A percentile compares a stretch with the other conserved stretches of the same genome.
These are phyloP conservation scores for Termitomyces sp. DNA, from an alignment of 768 basidiomycete species.

Conservation along the genomic window DNA sequence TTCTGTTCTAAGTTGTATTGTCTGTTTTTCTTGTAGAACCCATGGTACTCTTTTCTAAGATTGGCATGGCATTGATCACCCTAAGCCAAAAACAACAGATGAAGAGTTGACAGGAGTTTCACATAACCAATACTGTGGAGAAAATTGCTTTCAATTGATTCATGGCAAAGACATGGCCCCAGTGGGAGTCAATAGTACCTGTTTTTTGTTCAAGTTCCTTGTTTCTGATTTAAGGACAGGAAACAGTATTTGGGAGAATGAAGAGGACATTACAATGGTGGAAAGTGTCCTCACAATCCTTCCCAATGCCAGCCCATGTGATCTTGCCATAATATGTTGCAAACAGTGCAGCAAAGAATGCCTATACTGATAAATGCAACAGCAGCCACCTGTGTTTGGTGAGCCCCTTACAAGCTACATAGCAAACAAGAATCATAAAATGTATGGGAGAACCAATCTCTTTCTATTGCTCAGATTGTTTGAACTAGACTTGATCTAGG, in stretches of 20 bases:
- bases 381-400: background rate
- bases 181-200: background rate
- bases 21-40: slow-evolving; percentile 33
- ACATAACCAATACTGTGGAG: slow-evolving; percentile 11
- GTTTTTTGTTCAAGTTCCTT: background rate
- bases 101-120: background rate
- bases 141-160: slow-evolving; percentile 17
- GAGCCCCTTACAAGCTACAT: background rate
- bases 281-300: slow-evolving; percentile 34
- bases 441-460: slow-evolving; percentile 7
- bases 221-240: slow-evolving; percentile 8
- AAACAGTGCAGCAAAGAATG: slow-evolving; percentile 40
- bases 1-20: slow-evolving; percentile 51
- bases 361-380: slow-evolving; percentile 6
- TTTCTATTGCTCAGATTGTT: background rate
- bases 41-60: slow-evolving; percentile 25
- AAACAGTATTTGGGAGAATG: slow-evolving; percentile 21
- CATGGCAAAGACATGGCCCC: slow-evolving; percentile 7
- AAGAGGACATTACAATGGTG: slow-evolving; percentile 23
- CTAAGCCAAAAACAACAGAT: slow-evolving; percentile 15
- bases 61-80: slow-evolving; percentile 6
- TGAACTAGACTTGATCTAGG: slow-evolving; percentile 16
- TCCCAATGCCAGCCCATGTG: slow-evolving; percentile 47
- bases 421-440: background rate
- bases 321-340: slow-evolving; percentile 43